Conservation (phyloP, 306 rosid species). For the Albizia julibrissin region DNA sequence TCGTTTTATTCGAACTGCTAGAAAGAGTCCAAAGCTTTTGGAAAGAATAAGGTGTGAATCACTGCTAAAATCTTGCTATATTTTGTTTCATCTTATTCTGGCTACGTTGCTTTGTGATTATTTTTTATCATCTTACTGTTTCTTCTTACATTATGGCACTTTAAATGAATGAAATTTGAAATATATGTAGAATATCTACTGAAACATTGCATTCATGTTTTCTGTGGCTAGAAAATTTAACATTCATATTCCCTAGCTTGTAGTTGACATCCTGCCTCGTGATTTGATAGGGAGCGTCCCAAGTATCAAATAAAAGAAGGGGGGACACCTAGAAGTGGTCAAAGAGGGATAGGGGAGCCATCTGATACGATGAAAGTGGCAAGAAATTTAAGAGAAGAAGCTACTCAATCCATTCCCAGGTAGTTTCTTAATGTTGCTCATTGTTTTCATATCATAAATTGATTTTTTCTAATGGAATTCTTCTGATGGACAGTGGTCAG, state of each 20-base stretch:
- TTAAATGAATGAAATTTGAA: background rate
- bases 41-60: conserved; percentile 14
- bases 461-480: background rate
- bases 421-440: background rate
- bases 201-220: background rate
- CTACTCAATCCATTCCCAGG: conserved; percentile 5
- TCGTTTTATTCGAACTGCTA: conserved; percentile 10
- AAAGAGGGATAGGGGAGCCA: conserved; percentile 6
- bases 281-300: conserved; percentile 17
- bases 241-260: background rate
- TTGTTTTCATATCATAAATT: background rate
- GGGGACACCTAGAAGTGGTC: conserved; percentile 12
- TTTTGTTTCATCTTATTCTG: conserved; percentile 20
- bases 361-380: conserved; percentile 8
- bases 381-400: background rate
- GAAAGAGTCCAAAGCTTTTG: conserved; percentile 19
- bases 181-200: background rate
- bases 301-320: conserved; percentile 5
- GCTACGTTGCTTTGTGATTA: background rate
- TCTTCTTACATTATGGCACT: background rate
- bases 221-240: background rate
- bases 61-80: background rate
- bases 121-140: background rate
- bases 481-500: conserved; percentile 12
- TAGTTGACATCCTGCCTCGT: background rate